A percentile compares a stretch with the other conserved stretches of the same genome.
phyloP scores from a whole-genome alignment of 352 stramenopile species.

The Globisporangium splendens region DNA sequence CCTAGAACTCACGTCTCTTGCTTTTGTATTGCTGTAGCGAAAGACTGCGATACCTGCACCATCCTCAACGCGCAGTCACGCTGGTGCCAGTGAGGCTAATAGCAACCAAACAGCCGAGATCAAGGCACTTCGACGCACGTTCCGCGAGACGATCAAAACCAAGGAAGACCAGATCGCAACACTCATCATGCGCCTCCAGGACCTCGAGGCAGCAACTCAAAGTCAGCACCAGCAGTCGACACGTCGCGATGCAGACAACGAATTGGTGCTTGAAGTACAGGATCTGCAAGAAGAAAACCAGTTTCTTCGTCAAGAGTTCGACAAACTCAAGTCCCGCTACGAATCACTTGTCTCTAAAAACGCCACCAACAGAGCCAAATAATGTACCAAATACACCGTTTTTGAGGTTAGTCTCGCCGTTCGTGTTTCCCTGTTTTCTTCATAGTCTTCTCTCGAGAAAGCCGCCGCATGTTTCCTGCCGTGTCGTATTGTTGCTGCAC shows the following conservation, averaged over 20 bases:
- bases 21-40: constrained; percentile 15
- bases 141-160: constrained; percentile 43
- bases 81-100: constrained; percentile 12
- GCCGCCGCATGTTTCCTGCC: background rate
- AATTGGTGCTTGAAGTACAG: constrained; percentile 30
- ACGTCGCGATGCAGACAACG: background rate
- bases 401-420: too few species aligned
- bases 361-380: background rate
- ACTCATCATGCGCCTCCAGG: constrained; percentile 35
- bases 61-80: constrained; percentile 14
- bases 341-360: constrained; percentile 27
- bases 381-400: background rate
- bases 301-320: constrained; percentile 62
- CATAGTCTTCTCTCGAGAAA: background rate
- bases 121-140: constrained; percentile 40
- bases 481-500: constrained; percentile 11
- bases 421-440: constrained; percentile 1
- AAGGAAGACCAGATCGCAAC: constrained; percentile 66
- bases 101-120: constrained; percentile 10
- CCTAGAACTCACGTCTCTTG: too few species aligned
- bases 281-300: constrained; percentile 68
- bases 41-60: constrained; percentile 24
- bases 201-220: constrained; percentile 15
- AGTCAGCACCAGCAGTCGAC: constrained; percentile 2
- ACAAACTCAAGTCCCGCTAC: constrained; percentile 63